Evolutionary conservation across 2,329 filamentous ascomycete species (phyloP).

Genomic region (Ramularia endophylla): DNA sequence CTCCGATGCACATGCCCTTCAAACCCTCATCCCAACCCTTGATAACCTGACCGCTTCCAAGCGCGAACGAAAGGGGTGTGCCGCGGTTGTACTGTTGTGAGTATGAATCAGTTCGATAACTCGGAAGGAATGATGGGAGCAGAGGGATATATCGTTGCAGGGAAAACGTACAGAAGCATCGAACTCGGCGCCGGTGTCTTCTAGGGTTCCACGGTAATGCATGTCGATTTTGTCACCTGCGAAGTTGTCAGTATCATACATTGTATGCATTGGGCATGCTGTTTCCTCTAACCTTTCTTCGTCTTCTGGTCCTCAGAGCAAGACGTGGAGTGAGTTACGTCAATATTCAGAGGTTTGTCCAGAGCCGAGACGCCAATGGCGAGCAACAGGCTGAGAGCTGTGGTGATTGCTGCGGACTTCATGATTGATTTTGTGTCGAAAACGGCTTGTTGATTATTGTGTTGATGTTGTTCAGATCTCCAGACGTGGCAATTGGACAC

Average conservation of each 20-base stretch:
- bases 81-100: slow-evolving; percentile 62
- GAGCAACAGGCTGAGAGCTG: slow-evolving; percentile 44
- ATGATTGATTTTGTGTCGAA: no score
- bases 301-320: slow-evolving; percentile 65
- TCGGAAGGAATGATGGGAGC: no score
- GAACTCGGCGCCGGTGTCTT: slow-evolving; percentile 53
- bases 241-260: background rate
- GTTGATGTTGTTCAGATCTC: no score
- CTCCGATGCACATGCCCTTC: slow-evolving; percentile 91
- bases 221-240: slow-evolving; percentile 73
- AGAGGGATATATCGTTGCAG: no score
- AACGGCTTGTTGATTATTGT: slow-evolving; percentile 3
- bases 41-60: slow-evolving; percentile 84
- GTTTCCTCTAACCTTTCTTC: slow-evolving; percentile 31
- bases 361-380: slow-evolving; percentile 36
- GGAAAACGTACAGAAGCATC: slow-evolving; percentile 34
- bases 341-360: slow-evolving; percentile 63
- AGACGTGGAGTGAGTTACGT: slow-evolving; percentile 66
- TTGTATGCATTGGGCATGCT: slow-evolving; percentile 1
- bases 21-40: slow-evolving; percentile 95
- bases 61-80: slow-evolving; percentile 68
- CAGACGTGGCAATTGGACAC: no score
- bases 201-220: slow-evolving; percentile 82
- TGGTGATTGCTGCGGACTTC: slow-evolving; percentile 38
- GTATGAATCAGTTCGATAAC: no score